These are phyloP conservation scores for Cenchrus purpureus DNA, from an alignment of 176 grass and related monocot genomes.

Conservation along the genomic window DNA sequence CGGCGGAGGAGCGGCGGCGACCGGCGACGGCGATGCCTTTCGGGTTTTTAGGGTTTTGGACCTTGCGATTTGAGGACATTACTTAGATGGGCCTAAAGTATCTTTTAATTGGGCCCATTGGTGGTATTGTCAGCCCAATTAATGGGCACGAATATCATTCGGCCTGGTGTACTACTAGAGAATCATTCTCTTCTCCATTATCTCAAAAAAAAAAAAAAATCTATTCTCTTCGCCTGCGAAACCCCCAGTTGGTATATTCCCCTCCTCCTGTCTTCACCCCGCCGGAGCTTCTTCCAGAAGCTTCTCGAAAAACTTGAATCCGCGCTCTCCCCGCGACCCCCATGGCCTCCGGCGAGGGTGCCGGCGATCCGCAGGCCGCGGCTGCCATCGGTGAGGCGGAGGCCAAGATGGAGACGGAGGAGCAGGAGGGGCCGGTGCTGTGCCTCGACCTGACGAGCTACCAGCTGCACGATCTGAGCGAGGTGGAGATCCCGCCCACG, in stretches of 20 bases:
- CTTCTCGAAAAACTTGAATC: conserved; percentile 28
- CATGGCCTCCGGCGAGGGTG: conserved; percentile 38
- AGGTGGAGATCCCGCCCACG: conserved; percentile 77
- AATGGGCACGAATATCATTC: neutral
- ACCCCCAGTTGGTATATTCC: neutral
- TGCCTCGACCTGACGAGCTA: conserved; percentile 88
- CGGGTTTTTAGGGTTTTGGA: conserved; percentile 54
- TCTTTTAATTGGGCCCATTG: neutral
- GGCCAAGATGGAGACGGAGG: conserved; percentile 46
- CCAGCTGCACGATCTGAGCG: conserved; percentile 83
- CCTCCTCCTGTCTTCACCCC: neutral
- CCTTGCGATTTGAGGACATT: conserved; percentile 1
- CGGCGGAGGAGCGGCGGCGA: neutral
- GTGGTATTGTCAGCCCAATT: neutral
- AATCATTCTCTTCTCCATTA: neutral
- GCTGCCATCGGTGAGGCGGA: conserved; percentile 3
- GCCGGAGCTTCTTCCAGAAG: conserved; percentile 22
- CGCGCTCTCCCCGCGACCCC: conserved; percentile 12
- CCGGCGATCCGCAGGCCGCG: conserved; percentile 5
- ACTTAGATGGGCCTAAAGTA: neutral
- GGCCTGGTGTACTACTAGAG: neutral
- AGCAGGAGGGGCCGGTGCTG: conserved; percentile 20
- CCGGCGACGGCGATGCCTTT: conserved; percentile 12
- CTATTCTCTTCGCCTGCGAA: neutral
- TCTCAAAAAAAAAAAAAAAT: too few species aligned